Evolutionary conservation across 2,329 filamentous ascomycete species (phyloP).

Genomic region (Paecilomyces dactylethromorphus): DNA sequence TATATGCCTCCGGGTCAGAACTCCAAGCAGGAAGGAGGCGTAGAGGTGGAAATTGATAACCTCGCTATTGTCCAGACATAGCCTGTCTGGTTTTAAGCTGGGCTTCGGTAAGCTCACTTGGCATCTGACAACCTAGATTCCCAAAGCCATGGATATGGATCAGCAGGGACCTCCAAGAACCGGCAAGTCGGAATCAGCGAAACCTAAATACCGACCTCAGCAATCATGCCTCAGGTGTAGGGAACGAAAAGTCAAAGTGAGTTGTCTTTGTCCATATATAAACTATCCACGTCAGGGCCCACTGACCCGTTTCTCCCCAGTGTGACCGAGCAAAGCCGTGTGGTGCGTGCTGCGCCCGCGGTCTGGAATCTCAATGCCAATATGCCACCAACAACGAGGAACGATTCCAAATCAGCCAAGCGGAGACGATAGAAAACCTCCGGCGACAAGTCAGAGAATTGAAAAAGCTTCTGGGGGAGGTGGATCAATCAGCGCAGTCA

Average conservation of each 20-base stretch:
- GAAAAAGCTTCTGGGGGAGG: slow-evolving; percentile 2
- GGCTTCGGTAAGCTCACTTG: background rate
- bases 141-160: background rate
- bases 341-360: slow-evolving; percentile 18
- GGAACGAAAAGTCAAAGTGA: slow-evolving; percentile 23
- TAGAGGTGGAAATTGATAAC: background rate
- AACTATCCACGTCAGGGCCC: background rate
- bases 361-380: slow-evolving; percentile 20
- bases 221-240: slow-evolving; percentile 22
- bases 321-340: slow-evolving; percentile 23
- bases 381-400: slow-evolving; percentile 42
- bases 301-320: slow-evolving; percentile 5
- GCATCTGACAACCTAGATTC: background rate
- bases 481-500: slow-evolving; percentile 1
- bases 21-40: background rate
- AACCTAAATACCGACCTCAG: slow-evolving; percentile 18
- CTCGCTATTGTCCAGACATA: background rate
- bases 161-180: background rate
- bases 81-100: background rate
- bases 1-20: background rate
- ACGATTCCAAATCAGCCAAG: slow-evolving; percentile 58
- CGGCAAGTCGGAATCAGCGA: slow-evolving; percentile 2
- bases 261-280: background rate
- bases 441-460: slow-evolving; percentile 16
- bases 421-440: slow-evolving; percentile 27